A percentile compares a stretch with the other conserved stretches of the same genome.
phyloP scores from a whole-genome alignment of 805 yeast genomes.

The Lachancea quebecensis region DNA sequence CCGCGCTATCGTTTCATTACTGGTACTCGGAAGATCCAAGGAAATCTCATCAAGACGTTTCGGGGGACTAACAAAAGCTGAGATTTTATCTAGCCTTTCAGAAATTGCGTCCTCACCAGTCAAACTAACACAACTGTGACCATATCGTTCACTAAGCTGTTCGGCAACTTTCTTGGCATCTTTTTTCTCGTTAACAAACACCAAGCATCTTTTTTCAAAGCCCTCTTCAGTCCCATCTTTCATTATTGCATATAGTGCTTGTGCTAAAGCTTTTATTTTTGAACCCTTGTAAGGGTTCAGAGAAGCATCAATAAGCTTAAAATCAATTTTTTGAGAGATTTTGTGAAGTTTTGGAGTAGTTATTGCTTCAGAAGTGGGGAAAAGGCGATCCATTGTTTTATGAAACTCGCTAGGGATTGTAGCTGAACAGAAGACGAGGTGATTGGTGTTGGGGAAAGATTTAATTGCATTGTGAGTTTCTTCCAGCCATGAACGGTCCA shows the following conservation, averaged over 20 bases:
- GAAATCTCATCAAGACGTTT: constrained; percentile 32
- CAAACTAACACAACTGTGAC: constrained; percentile 56
- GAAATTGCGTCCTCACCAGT: constrained; percentile 58
- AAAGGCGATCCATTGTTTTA: constrained; percentile 48
- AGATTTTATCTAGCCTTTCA: constrained; percentile 51
- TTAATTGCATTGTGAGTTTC: constrained; percentile 54
- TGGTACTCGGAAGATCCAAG: not conserved
- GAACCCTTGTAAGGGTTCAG: constrained; percentile 78
- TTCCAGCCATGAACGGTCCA: constrained; percentile 72
- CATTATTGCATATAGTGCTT: constrained; percentile 77
- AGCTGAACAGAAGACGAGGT: constrained; percentile 77
- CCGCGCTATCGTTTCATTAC: not conserved
- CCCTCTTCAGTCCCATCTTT: constrained; percentile 78
- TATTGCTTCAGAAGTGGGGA: constrained; percentile 59
- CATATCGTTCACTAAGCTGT: constrained; percentile 41
- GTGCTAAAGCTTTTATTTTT: constrained; percentile 77
- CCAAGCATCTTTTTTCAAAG: constrained; percentile 67
- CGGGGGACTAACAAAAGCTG: constrained; percentile 61
- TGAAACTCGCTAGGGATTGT: constrained; percentile 80
- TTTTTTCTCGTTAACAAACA: constrained; percentile 74
- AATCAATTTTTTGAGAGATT: constrained; percentile 68
- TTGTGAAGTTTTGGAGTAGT: constrained; percentile 80
- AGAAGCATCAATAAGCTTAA: constrained; percentile 69
- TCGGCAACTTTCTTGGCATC: constrained; percentile 54
- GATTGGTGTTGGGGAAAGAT: constrained; percentile 46